Percentiles rank a stretch among this genome's conserved stretches.
Evolutionary conservation across 768 basidiomycete genomes (phyloP).

Genomic region (Phlebiopsis gigantea): DNA sequence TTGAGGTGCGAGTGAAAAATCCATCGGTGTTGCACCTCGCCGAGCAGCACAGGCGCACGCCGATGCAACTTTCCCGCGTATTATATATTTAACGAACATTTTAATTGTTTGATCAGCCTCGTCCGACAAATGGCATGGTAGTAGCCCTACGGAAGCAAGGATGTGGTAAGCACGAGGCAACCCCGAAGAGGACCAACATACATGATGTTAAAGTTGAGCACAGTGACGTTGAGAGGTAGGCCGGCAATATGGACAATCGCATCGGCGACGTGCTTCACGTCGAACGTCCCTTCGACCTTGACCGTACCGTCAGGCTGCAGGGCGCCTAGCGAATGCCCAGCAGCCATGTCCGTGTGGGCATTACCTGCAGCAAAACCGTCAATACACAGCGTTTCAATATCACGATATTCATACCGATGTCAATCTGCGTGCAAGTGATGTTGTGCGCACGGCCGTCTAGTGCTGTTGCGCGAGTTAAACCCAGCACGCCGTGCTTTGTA

Average conservation of each 20-base stretch:
- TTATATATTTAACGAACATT: no score
- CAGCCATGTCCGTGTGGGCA: conserved; percentile 59
- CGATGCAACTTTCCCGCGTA: no score
- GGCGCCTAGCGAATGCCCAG: conserved; percentile 40
- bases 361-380: conserved; percentile 43
- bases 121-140: conserved; percentile 40
- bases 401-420: conserved; percentile 54
- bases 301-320: conserved; percentile 65
- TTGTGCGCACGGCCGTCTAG: conserved; percentile 71
- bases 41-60: no score
- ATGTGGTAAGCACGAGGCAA: background rate
- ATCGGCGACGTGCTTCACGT: conserved; percentile 66
- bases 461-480: conserved; percentile 69
- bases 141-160: conserved; percentile 32
- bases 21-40: no score
- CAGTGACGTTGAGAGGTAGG: conserved; percentile 62
- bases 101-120: no score
- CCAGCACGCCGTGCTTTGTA: conserved; percentile 77
- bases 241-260: conserved; percentile 67
- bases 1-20: no score
- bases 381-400: background rate
- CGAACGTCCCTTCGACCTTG: conserved; percentile 58
- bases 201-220: conserved; percentile 74
- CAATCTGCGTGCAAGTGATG: conserved; percentile 78
- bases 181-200: conserved; percentile 25